These are phyloP conservation scores for Hymenoscyphus albidus DNA, from an alignment of 2,329 filamentous ascomycete species.

Conservation along the genomic window DNA sequence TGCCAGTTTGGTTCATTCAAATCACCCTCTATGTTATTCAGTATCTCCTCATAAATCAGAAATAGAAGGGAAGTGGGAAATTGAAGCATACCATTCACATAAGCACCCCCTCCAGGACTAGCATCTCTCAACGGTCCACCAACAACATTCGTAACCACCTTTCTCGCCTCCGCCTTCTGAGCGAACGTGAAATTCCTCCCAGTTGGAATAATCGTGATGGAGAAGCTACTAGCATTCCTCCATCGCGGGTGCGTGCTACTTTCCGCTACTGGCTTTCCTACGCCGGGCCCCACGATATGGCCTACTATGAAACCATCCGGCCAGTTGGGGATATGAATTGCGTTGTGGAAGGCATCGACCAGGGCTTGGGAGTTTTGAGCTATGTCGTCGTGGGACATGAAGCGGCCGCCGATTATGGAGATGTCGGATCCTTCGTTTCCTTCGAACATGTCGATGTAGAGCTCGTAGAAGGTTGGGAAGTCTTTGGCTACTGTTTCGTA, in stretches of 20 bases:
- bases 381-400: slow-evolving; percentile 12
- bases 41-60: neutral
- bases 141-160: neutral
- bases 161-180: neutral
- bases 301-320: slow-evolving; percentile 8
- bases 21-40: slow-evolving; percentile 18
- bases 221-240: slow-evolving; percentile 10
- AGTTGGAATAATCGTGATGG: slow-evolving; percentile 5
- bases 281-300: slow-evolving; percentile 14
- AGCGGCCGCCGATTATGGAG: slow-evolving; percentile 12
- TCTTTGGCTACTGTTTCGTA: slow-evolving; percentile 9
- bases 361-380: slow-evolving; percentile 7
- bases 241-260: slow-evolving; percentile 8
- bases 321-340: slow-evolving; percentile 4
- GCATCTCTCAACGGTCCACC: slow-evolving; percentile 19
- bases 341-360: slow-evolving; percentile 8
- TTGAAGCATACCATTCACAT: slow-evolving; percentile 27
- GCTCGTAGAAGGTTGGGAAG: slow-evolving; percentile 8
- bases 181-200: slow-evolving; percentile 2
- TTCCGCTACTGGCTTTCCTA: slow-evolving; percentile 6
- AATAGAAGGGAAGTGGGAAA: neutral
- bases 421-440: slow-evolving; percentile 10
- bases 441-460: slow-evolving; percentile 14
- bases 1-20: slow-evolving; percentile 23
- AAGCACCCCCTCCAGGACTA: slow-evolving; percentile 11